These are phyloP conservation scores for Xylaria acuta DNA, from an alignment of 495 filamentous ascomycete species.

Conservation along the genomic window DNA sequence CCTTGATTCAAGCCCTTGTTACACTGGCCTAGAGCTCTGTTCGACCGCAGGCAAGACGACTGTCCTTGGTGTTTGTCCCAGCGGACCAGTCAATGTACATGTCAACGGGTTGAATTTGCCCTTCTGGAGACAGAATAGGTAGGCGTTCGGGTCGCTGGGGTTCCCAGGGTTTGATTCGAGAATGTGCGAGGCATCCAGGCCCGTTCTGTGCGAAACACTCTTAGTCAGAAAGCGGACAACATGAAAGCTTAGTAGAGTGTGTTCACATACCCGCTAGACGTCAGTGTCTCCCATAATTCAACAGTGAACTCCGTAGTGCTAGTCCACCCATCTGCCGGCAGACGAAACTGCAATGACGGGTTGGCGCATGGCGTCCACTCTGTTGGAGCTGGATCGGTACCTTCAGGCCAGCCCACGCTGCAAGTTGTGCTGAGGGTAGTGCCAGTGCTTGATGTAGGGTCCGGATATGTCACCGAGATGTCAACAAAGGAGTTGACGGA, in stretches of 20 bases:
- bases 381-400: constrained; percentile 31
- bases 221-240: background rate
- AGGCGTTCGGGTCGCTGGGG: constrained; percentile 33
- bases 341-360: constrained; percentile 29
- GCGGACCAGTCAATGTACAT: constrained; percentile 32
- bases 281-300: constrained; percentile 32
- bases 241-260: background rate
- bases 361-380: constrained; percentile 32
- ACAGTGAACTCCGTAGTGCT: constrained; percentile 31
- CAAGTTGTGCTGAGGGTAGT: constrained; percentile 38
- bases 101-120: constrained; percentile 39
- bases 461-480: constrained; percentile 66
- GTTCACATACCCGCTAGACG: constrained; percentile 31
- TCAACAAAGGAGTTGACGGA: constrained; percentile 32
- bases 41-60: constrained; percentile 29
- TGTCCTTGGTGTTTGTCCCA: constrained; percentile 16
- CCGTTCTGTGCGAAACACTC: constrained; percentile 19
- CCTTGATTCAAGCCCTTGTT: no score
- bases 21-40: constrained; percentile 22
- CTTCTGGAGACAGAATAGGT: constrained; percentile 37
- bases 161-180: constrained; percentile 29
- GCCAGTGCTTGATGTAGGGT: constrained; percentile 71
- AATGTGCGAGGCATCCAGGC: constrained; percentile 31
- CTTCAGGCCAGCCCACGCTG: constrained; percentile 30
- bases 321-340: constrained; percentile 33